Evolutionary conservation across 108 stramenopile species (phyloP).

Genomic region (Tribonema minus): DNA sequence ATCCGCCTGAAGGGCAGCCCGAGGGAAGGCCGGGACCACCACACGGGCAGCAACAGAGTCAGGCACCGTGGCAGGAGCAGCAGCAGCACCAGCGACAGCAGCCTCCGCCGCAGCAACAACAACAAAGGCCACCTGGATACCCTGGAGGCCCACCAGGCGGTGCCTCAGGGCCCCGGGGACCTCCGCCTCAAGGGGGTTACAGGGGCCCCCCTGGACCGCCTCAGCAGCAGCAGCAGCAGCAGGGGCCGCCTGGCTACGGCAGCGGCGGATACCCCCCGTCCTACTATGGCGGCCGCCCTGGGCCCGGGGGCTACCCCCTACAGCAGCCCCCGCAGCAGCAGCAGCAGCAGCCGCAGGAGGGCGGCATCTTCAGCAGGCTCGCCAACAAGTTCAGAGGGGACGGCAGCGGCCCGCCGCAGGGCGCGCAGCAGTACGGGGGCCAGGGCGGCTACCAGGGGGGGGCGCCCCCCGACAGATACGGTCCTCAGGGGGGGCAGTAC

Average conservation of each 20-base stretch:
- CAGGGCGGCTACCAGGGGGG: not conserved
- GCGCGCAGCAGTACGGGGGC: not conserved
- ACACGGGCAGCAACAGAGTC: not conserved
- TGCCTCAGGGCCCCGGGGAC: not conserved
- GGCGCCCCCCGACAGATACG: too few relatives aligned
- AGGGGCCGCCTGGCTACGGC: not conserved
- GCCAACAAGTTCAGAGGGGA: conserved; percentile 4
- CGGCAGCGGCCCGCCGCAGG: not conserved
- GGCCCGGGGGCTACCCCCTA: not conserved
- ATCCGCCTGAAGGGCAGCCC: too few relatives aligned
- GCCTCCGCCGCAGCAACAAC: not conserved
- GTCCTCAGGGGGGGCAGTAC: not conserved
- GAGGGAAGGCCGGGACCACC: conserved; percentile 1
- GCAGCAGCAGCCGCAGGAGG: not conserved
- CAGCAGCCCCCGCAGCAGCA: not conserved
- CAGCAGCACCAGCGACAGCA: conserved; percentile 1
- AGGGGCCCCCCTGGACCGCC: not conserved
- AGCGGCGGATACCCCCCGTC: conserved; percentile 5
- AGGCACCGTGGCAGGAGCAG: not conserved
- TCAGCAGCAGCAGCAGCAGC: conserved; percentile 1
- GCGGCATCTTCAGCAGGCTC: not conserved
- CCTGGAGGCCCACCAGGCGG: not conserved
- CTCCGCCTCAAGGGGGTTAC: not conserved
- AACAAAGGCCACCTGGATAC: not conserved
- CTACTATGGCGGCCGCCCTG: not conserved